Evolutionary conservation across 139 green algal species (phyloP).

Genomic region (Parachlorella kessleri): DNA sequence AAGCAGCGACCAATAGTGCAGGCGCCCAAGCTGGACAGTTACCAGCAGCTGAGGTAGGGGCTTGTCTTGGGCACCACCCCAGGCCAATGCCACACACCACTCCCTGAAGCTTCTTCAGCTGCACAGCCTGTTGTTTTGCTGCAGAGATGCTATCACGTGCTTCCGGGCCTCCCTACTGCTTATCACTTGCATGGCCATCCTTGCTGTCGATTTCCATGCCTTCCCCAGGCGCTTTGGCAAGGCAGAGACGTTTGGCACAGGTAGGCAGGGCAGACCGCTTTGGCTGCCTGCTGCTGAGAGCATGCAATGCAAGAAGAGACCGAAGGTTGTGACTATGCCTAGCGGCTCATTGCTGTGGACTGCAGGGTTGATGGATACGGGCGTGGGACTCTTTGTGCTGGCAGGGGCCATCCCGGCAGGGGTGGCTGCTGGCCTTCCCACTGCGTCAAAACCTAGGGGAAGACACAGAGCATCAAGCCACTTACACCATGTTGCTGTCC

Average conservation of each 20-base stretch:
- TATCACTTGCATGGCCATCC: conserved; percentile 79
- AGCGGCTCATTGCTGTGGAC: too few species aligned
- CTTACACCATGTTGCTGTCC: too few species aligned
- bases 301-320: too few species aligned
- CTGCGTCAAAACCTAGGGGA: too few species aligned
- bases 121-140: background rate
- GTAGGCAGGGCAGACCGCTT: too few species aligned
- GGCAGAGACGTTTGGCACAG: conserved; percentile 73
- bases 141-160: conserved; percentile 51
- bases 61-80: background rate
- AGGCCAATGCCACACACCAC: background rate
- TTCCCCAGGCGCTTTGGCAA: conserved; percentile 85
- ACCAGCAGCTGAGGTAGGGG: too few species aligned
- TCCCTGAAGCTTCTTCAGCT: background rate
- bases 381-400: conserved; percentile 84
- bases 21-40: too few species aligned
- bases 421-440: too few species aligned
- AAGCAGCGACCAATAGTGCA: too few species aligned
- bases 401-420: conserved; percentile 47
- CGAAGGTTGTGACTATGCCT: too few species aligned
- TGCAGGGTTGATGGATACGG: conserved; percentile 85
- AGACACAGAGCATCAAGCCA: too few species aligned
- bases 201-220: conserved; percentile 90
- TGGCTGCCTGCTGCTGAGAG: too few species aligned
- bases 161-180: conserved; percentile 78